Conservation (phyloP, 2,329 filamentous ascomycete genomes). For the Aspergillus niger region DNA sequence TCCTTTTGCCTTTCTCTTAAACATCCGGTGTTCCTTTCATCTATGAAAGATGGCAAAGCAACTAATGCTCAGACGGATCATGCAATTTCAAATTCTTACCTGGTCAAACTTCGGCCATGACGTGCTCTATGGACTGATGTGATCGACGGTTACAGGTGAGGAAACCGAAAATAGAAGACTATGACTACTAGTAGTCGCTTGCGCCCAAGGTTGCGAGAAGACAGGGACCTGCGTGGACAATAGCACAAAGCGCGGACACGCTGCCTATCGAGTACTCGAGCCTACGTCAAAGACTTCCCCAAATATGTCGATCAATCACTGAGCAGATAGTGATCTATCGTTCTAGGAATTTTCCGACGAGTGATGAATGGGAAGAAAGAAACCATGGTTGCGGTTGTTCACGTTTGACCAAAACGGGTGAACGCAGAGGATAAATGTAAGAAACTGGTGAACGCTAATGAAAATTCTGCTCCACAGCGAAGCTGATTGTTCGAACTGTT, state of each 20-base stretch:
- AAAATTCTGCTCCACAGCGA: conserved; percentile 1
- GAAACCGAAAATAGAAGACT: background rate
- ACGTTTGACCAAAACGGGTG: conserved; percentile 2
- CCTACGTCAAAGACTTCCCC: background rate
- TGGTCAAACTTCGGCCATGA: background rate
- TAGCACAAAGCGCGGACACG: conserved; percentile 4
- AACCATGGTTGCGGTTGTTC: background rate
- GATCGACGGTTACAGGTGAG: background rate
- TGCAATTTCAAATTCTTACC: background rate
- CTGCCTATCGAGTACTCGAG: conserved; percentile 4
- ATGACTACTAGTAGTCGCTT: background rate
- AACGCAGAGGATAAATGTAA: background rate
- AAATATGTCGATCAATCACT: conserved; percentile 4
- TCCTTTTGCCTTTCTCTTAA: background rate
- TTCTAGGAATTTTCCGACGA: background rate
- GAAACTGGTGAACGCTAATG: background rate
- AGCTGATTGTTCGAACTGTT: background rate
- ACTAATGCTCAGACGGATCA: background rate
- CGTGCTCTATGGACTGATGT: background rate
- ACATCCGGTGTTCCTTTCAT: background rate
- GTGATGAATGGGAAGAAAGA: background rate
- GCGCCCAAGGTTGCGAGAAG: background rate
- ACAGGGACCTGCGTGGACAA: background rate
- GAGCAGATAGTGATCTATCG: background rate
- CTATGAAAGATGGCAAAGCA: background rate